A percentile compares a stretch with the other conserved stretches of the same genome.
These are phyloP conservation scores for Wallacemonas sp. DNA, from an alignment of 208 protist species.

Conservation along the genomic window DNA sequence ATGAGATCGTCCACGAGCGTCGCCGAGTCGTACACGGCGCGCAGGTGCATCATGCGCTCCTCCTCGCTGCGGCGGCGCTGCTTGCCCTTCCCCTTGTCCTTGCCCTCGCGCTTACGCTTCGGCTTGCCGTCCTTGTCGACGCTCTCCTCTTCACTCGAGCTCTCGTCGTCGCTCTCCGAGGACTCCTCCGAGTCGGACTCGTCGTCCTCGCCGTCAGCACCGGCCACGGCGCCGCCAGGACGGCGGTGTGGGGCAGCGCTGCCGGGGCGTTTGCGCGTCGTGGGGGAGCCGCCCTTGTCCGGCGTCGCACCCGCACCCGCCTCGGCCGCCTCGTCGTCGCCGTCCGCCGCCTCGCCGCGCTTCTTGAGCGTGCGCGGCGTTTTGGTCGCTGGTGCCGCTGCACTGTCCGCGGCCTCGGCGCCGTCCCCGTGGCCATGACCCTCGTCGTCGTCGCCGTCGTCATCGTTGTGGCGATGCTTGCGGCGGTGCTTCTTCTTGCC, in stretches of 20 bases:
- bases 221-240: background rate
- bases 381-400: background rate
- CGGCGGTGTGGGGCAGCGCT: background rate
- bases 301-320: background rate
- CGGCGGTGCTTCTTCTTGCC: slow-evolving; percentile 6
- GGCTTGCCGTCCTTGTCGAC: slow-evolving; percentile 24
- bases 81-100: background rate
- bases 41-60: slow-evolving; percentile 67
- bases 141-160: slow-evolving; percentile 11
- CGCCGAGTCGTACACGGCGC: slow-evolving; percentile 88
- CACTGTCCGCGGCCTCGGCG: background rate
- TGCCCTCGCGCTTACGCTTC: background rate
- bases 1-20: slow-evolving; percentile 85
- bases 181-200: background rate
- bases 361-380: background rate
- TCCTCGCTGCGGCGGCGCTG: slow-evolving; percentile 29
- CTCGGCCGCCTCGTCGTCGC: background rate
- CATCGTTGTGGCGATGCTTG: slow-evolving; percentile 3
- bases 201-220: no score
- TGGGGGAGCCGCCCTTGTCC: background rate
- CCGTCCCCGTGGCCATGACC: background rate
- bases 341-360: background rate
- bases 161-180: slow-evolving; percentile 18
- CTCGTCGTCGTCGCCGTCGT: slow-evolving; percentile 1
- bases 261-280: slow-evolving; percentile 4